A percentile compares a stretch with the other conserved stretches of the same genome.
Evolutionary conservation across 192 early-diverging fungal genomes (phyloP).

Genomic region (Geranomyces variabilis): DNA sequence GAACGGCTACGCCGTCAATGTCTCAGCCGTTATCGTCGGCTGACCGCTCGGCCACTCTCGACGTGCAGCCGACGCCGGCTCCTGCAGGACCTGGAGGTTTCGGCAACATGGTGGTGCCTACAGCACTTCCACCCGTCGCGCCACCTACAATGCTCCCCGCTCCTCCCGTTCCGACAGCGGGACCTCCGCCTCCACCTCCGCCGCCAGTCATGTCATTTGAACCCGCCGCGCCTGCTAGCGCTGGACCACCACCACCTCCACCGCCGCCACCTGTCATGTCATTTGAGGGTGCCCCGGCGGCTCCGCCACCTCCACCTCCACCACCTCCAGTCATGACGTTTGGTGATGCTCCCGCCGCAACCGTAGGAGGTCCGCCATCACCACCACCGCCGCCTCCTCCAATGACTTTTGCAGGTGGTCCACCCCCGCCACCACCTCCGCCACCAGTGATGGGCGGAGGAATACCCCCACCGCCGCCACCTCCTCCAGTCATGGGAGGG

Average conservation of each 20-base stretch:
- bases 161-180: conserved; percentile 33
- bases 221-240: conserved; percentile 1
- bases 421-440: conserved; percentile 37
- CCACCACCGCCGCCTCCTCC: conserved; percentile 46
- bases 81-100: background rate
- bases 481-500: conserved; percentile 35
- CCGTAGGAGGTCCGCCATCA: no score
- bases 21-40: background rate
- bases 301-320: conserved; percentile 24
- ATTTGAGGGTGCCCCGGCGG: background rate
- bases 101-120: background rate
- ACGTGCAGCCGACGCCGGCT: conserved; percentile 3
- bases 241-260: conserved; percentile 43
- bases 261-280: conserved; percentile 36
- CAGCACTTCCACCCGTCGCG: background rate
- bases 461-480: conserved; percentile 39
- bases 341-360: background rate
- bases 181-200: conserved; percentile 40
- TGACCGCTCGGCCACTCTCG: background rate
- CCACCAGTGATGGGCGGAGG: conserved; percentile 18
- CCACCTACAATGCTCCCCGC: conserved; percentile 42
- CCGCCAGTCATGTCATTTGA: conserved; percentile 26
- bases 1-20: background rate
- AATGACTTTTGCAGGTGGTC: conserved; percentile 5
- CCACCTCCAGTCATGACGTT: conserved; percentile 7